Base-by-base conservation (phyloP, 257 asterid genomes). In the Euphrasia confusa region DNA sequence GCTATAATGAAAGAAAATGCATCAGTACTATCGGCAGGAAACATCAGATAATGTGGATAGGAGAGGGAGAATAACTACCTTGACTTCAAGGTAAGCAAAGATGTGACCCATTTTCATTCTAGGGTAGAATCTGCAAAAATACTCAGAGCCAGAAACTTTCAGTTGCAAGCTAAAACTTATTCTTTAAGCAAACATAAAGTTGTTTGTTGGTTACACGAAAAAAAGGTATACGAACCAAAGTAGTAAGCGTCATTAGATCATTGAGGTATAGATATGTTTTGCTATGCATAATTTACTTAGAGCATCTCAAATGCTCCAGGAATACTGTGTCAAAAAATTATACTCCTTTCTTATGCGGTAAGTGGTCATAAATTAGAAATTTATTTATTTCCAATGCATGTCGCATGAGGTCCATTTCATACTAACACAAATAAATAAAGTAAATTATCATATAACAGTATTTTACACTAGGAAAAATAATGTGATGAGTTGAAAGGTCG, bases 111-210 rank as follows among this genome's bases (percentile, higher is more conserved):
- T 58, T 71, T 68, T 87, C 83, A 89, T 55, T 76, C 75, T 77
- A 15, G 99, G 97, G 72, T 72, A 89, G 76, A 80, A 93, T 77
- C 99, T 93, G 89, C 77, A 78, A 17, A 61, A 18, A 60, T 26
- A 14, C 32, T 40, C 61, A 71, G 39, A 42, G 28, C 60, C 62
- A 64, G 54, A 50, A n/a, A 40, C 14, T 73, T 63, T 75, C 71
- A 80, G 75, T 71, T 68, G 70, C 72, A 60, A 63, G 44, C 21
- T 68, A 54, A 47, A 75, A 12, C 58, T 18, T 27, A 14, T 39
- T 44, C 58, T 62, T 24, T 27, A 66, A 60, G 49, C 58, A 47
- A 57, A 47, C 27, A 68, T 60, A 48, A 69, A 54, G 47, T 21
- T 50, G 32, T 67, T 60, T 18, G 66, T 54, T 15, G 49, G 64